Conservation (phyloP, 2,329 filamentous ascomycete genomes). For the Microdochium bolleyi region DNA sequence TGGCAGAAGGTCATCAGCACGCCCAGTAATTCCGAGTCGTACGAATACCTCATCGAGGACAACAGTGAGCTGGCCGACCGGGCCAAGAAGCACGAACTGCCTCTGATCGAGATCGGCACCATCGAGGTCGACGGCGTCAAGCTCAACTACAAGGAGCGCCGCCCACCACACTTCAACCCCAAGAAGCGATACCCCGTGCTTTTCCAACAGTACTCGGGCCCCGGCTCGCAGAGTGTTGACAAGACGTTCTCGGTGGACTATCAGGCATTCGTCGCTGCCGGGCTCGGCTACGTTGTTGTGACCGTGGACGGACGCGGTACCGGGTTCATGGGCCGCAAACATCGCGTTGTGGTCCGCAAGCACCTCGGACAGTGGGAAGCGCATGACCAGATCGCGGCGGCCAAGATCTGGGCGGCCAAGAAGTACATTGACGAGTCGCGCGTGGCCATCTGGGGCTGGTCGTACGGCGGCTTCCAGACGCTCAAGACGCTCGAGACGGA, state of each 20-base stretch:
- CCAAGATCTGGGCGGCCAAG: conserved; percentile 73
- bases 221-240: conserved; percentile 81
- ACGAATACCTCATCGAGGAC: conserved; percentile 67
- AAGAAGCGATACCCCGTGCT: conserved; percentile 86
- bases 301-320: conserved; percentile 93
- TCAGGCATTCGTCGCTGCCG: conserved; percentile 79
- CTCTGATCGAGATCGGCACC: conserved; percentile 73
- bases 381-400: conserved; percentile 83
- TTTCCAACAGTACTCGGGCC: conserved; percentile 91
- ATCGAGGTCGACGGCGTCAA: conserved; percentile 76
- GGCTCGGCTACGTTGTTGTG: conserved; percentile 85
- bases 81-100: conserved; percentile 71
- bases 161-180: conserved; percentile 79
- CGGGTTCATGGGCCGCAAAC: conserved; percentile 78
- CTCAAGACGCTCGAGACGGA: conserved; percentile 92
- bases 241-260: conserved; percentile 82
- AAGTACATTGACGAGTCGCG: conserved; percentile 74
- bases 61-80: conserved; percentile 64
- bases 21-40: conserved; percentile 55
- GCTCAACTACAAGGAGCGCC: conserved; percentile 69
- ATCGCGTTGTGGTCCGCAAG: conserved; percentile 73
- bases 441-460: conserved; percentile 98
- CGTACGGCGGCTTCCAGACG: conserved; percentile 90
- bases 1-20: conserved; percentile 89
- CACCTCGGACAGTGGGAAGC: conserved; percentile 82